These are phyloP conservation scores for Dactylis glomerata DNA, from an alignment of 176 grass and related monocot species.

Conservation along the genomic window DNA sequence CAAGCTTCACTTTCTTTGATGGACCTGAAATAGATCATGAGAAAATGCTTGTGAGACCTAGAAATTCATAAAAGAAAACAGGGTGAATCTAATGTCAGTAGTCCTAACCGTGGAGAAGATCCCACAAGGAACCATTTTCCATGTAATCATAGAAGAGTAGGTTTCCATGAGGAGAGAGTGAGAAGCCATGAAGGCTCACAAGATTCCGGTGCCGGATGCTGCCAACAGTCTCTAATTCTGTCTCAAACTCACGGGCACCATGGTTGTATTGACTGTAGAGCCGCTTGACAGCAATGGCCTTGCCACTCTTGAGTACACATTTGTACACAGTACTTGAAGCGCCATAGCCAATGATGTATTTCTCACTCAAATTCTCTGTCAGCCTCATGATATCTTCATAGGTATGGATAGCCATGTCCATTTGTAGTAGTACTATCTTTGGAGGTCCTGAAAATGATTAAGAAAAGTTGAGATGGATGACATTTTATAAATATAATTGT, in stretches of 20 bases:
- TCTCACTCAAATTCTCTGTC: conserved; percentile 92
- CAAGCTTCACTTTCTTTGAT: conserved; percentile 96
- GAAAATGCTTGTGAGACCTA: background rate
- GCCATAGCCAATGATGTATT: conserved; percentile 96
- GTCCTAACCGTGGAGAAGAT: conserved; percentile 85
- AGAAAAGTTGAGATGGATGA: conserved; percentile 11
- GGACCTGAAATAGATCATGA: conserved; percentile 54
- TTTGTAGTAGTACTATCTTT: conserved; percentile 90
- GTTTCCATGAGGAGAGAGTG: conserved; percentile 88
- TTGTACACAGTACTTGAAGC: conserved; percentile 96
- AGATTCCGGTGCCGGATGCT: conserved; percentile 92
- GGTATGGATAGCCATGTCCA: conserved; percentile 96
- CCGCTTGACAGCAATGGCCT: conserved; percentile 86
- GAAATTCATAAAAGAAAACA: background rate
- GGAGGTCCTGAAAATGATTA: conserved; percentile 61
- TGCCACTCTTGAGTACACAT: conserved; percentile 78
- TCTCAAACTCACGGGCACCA: conserved; percentile 78
- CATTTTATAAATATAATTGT: background rate
- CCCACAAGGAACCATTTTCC: conserved; percentile 99
- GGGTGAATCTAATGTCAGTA: background rate
- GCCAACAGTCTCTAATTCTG: conserved; percentile 81
- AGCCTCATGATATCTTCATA: conserved; percentile 97
- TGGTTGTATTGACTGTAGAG: conserved; percentile 93
- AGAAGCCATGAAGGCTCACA: conserved; percentile 91
- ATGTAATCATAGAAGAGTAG: conserved; percentile 99